Evolutionary conservation across 139 green algal species (phyloP), one percentile per base, ranked within the genome.

Genomic region (Pseudopediastrum boryanum): DNA sequence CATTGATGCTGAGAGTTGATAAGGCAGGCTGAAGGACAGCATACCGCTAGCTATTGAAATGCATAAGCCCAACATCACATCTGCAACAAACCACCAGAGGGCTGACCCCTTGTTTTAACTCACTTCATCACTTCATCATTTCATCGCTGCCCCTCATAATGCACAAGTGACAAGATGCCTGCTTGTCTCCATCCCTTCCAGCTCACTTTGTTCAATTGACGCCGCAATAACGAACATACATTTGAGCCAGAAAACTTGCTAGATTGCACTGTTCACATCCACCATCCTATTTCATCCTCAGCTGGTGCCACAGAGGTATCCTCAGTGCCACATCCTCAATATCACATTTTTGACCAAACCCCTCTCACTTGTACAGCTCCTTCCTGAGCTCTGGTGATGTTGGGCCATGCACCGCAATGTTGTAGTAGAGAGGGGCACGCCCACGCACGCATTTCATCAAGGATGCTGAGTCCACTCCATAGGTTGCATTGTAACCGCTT

Each of bases 341-440:
- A 4, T 43, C n/a, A 21, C 4, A 9, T 13, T 3, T 54, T 52
- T 8, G 13, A n/a, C 9, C 63, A 35, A 25, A 19, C 3, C 16
- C 2, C 31, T 46, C 74, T 44, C 36, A 81, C 74, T 63, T 65
- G 58, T 87, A 81, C 10, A 78, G 19, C 27, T 68, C 51, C 27
- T 38, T 35, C 43, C 81, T 76, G 1, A 46, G 66, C 27, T 39
- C 39, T 27, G 63, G 25, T 23, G 75, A 75, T 6, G 25, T 41
- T 4, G 33, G 23, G 4, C n/a, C 27, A 2, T 39, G 5, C 10
- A 21, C n/a, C n/a, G 64, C 43, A 1, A 82, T 51, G 19, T 39
- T 52, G 41, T 36, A 61, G 38, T 82, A 82, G 8, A 82, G 51
- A 7, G 8, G 16, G 6, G 23, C 46, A 38, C 75, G 51, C 64